Conservation (phyloP, 2,329 filamentous ascomycete genomes). For the Sporothrix globosa region DNA sequence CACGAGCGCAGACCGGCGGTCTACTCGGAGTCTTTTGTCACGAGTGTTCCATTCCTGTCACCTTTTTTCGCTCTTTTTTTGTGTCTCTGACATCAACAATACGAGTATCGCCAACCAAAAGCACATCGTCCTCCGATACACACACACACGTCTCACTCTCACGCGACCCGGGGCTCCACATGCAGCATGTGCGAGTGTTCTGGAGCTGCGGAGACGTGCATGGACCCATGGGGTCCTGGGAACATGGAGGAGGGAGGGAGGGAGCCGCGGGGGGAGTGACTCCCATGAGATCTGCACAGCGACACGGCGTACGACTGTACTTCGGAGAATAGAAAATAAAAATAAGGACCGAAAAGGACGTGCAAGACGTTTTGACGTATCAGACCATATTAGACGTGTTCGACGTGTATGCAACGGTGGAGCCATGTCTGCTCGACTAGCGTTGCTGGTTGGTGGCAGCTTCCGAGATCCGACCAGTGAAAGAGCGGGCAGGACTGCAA, state of each 20-base stretch:
- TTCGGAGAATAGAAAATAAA: no score
- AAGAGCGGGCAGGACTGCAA: background rate
- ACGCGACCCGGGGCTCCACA: background rate
- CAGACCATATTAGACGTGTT: no score
- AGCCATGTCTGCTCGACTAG: background rate
- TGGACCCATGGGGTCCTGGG: background rate
- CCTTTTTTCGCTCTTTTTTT: no score
- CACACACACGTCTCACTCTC: background rate
- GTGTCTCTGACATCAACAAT: background rate
- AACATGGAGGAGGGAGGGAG: no score
- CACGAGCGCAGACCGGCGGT: background rate
- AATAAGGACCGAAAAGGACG: conserved; percentile 15
- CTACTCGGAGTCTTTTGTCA: background rate
- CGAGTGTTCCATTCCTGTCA: background rate
- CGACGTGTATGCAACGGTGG: background rate
- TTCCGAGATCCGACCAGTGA: conserved; percentile 5
- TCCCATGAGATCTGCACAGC: no score
- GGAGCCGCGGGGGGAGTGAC: no score
- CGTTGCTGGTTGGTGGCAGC: background rate
- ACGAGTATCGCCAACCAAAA: background rate
- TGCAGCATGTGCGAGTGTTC: background rate
- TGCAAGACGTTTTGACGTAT: background rate
- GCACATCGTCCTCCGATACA: no score
- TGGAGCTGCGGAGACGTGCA: background rate
- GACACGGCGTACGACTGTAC: no score